A percentile compares a stretch with the other conserved stretches of the same genome.
phyloP scores from a whole-genome alignment of 2,329 filamentous ascomycete species.

The Acephala macrosclerotiorum region DNA sequence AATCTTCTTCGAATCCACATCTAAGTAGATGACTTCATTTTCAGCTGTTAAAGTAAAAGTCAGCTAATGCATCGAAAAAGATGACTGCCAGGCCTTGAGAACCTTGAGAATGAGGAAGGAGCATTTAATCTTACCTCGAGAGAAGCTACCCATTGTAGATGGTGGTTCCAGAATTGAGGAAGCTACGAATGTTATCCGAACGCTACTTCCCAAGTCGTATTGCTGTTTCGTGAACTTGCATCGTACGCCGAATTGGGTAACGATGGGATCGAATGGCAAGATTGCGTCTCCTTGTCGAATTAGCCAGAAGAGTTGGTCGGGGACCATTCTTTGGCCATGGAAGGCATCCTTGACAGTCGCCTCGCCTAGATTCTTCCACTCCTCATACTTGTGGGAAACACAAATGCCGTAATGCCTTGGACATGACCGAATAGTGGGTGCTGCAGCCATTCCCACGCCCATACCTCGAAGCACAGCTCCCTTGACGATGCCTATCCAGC shows the following conservation, averaged over 20 bases:
- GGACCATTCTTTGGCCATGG: conserved; percentile 6
- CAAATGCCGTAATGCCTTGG: conserved; percentile 18
- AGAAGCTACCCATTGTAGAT: conserved; percentile 3
- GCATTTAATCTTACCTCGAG: not conserved
- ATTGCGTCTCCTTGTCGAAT: conserved; percentile 13
- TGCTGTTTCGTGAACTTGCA: conserved; percentile 8
- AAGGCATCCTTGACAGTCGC: conserved; percentile 6
- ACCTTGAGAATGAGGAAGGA: not conserved
- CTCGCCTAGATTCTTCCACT: conserved; percentile 3
- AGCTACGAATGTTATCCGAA: conserved; percentile 8
- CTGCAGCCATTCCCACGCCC: conserved; percentile 13
- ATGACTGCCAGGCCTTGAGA: too few species aligned
- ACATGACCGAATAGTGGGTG: not conserved
- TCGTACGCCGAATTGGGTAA: not conserved
- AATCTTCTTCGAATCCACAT: conserved; percentile 5
- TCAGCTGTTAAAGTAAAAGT: not conserved
- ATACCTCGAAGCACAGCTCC: conserved; percentile 16
- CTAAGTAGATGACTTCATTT: conserved; percentile 13
- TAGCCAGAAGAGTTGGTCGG: conserved; percentile 17
- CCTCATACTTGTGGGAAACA: conserved; percentile 5
- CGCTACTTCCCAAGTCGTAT: conserved; percentile 1
- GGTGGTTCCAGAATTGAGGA: conserved; percentile 10
- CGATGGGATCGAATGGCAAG: not conserved
- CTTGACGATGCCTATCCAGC: conserved; percentile 18
- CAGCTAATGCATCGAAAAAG: too few species aligned